Percentiles rank a stretch among this genome's conserved stretches.
phyloP scores from a whole-genome alignment of 2,329 filamentous ascomycete genomes.

The Calonectria naviculata region DNA sequence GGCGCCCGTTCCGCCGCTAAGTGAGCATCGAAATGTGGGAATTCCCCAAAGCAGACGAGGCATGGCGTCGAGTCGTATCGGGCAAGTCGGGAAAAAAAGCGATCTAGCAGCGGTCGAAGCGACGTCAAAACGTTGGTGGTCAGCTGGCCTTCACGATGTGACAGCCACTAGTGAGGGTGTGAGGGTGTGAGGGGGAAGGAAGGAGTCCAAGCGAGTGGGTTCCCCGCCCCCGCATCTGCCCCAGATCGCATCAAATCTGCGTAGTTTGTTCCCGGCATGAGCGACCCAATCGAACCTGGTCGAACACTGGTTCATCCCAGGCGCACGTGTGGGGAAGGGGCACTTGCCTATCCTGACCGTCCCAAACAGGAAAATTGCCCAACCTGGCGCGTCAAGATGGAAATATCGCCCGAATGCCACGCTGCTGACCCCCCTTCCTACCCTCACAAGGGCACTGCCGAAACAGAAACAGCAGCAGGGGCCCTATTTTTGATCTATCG shows the following conservation, averaged over 20 bases:
- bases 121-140: neutral
- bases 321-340: neutral
- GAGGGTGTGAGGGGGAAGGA: neutral
- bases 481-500: neutral
- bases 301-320: constrained; percentile 1
- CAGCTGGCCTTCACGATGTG: constrained; percentile 19
- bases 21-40: neutral
- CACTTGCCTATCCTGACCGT: constrained; percentile 1
- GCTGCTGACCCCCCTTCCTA: neutral
- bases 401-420: neutral
- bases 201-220: neutral
- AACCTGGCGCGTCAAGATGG: neutral
- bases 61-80: neutral
- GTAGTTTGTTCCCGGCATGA: neutral
- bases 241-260: constrained; percentile 19
- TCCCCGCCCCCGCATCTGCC: constrained; percentile 25
- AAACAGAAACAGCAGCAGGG: neutral
- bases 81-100: constrained; percentile 1
- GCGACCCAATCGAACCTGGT: neutral
- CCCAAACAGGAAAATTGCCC: neutral
- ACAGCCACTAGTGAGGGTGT: neutral
- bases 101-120: neutral
- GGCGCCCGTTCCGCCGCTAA: neutral
- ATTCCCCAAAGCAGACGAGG: constrained; percentile 8
- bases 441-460: neutral